Evolutionary conservation across 495 filamentous ascomycete genomes (phyloP).

Genomic region (Aspergillus kassunensis): DNA sequence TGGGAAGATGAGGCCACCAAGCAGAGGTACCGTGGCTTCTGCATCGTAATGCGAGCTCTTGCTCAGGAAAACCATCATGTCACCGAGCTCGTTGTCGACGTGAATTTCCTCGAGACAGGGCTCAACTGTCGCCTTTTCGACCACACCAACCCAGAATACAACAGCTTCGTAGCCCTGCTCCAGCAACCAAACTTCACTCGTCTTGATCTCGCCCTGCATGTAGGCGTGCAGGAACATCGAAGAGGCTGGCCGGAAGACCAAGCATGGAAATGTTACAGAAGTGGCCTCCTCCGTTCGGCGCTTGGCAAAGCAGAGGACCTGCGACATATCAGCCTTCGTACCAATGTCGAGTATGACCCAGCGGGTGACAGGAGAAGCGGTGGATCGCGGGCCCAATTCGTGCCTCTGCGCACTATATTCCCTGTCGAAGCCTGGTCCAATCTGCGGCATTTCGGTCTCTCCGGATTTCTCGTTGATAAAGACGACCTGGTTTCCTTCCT

Average conservation of each 20-base stretch:
- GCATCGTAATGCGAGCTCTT: conserved; percentile 16
- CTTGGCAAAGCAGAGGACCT: conserved; percentile 12
- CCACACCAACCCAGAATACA: conserved; percentile 19
- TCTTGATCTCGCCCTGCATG: conserved; percentile 14
- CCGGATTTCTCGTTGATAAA: conserved; percentile 7
- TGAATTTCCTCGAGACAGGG: conserved; percentile 15
- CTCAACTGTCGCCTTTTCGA: conserved; percentile 21
- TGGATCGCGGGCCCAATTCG: neutral
- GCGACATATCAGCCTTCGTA: conserved; percentile 12
- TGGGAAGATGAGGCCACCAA: conserved; percentile 15
- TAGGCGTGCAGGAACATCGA: conserved; percentile 4
- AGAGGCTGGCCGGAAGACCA: conserved; percentile 3
- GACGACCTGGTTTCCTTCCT: conserved; percentile 15
- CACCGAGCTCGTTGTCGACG: conserved; percentile 19
- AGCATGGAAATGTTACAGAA: conserved; percentile 4
- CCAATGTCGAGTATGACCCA: neutral
- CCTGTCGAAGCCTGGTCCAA: no score
- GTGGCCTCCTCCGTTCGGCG: conserved; percentile 5
- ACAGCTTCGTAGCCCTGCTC: conserved; percentile 15
- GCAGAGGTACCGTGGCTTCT: conserved; percentile 19
- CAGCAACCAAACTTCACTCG: conserved; percentile 17
- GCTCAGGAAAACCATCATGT: conserved; percentile 9
- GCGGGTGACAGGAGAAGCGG: neutral
- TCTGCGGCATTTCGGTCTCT: no score
- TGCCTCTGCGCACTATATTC: no score